Evolutionary conservation across 2,329 filamentous ascomycete species (phyloP), one percentile per base, ranked within the genome.

Genomic region (Pseudocercospora vitis): DNA sequence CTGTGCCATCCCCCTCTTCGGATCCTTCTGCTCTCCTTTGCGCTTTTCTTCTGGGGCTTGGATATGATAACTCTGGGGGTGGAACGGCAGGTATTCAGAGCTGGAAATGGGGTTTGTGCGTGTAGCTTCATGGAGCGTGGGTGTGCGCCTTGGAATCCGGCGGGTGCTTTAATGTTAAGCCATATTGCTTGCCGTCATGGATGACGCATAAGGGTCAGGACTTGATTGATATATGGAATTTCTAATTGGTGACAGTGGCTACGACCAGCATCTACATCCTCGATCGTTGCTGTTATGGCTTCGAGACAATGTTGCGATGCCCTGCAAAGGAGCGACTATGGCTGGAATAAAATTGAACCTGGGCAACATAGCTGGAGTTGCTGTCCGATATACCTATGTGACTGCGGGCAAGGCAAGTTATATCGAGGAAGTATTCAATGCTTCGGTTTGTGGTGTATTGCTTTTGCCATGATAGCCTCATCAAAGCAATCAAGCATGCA

Each of bases 281-380:
- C 47, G 52, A 4, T 31, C 50, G 16, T 55, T 47, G 12, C 39
- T 55, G n/a, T 50, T 55, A 47, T 55, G 52, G 52, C 47, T 55
- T 21, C 52, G 50, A 47, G 52, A 55, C 21, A 55, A 55, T 29
- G 52, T 45, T n/a, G 48, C 47, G 3, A n/a, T 46, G 16, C 52
- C 50, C 16, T 55, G 50, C 37, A 50, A 50, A 14, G 14, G 52
- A 19, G 52, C 47, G 7, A 55, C 47, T 2, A 55, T 55, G 52
- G 52, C 50, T 11, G 52, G 52, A n/a, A 44, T 55, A 47, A 55
- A 37, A 18, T 29, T 55, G 21, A 55, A 46, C 6, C 31, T 55
- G n/a, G 52, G 52, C 29, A 55, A 55, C 21, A 55, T 47, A 29
- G 52, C 52, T 6, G 52, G 52, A 2, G 52, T 55, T 1, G 47